Percentiles rank a stretch among this genome's conserved stretches.
These are phyloP conservation scores for Pythium myriotylum DNA, from an alignment of 352 stramenopile species.

Conservation along the genomic window DNA sequence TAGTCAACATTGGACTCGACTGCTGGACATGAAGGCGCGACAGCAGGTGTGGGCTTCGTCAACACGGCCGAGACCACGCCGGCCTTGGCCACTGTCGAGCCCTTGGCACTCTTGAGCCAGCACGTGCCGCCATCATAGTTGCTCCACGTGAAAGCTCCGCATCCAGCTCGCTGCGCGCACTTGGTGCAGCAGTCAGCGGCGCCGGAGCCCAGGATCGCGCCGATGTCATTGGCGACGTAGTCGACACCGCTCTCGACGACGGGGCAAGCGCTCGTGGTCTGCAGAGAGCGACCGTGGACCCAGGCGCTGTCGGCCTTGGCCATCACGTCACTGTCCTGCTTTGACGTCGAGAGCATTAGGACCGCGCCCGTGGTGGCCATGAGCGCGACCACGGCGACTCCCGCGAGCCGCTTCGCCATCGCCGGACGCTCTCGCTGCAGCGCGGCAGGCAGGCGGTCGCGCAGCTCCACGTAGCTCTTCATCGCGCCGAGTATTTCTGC, in stretches of 20 bases:
- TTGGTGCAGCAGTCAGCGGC: constrained; percentile 23
- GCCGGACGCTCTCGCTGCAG: not conserved
- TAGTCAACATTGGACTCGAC: constrained; percentile 26
- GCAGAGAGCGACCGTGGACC: not conserved
- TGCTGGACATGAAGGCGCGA: not conserved
- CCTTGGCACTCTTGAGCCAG: constrained; percentile 32
- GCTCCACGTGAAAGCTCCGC: constrained; percentile 29
- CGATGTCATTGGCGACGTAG: constrained; percentile 29
- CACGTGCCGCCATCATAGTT: constrained; percentile 29
- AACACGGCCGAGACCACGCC: constrained; percentile 16
- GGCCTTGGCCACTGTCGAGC: not conserved
- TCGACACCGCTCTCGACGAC: constrained; percentile 13
- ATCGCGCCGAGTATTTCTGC: not conserved
- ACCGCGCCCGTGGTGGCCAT: not conserved
- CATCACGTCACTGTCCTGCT: not conserved
- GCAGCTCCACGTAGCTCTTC: not conserved
- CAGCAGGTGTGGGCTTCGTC: not conserved
- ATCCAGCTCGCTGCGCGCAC: constrained; percentile 13
- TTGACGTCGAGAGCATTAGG: not conserved
- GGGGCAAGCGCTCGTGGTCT: constrained; percentile 4
- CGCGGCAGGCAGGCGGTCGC: not conserved
- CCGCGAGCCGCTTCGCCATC: not conserved
- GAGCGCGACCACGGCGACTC: not conserved
- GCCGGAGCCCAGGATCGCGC: constrained; percentile 5
- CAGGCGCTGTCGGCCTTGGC: not conserved